phyloP scores from a whole-genome alignment of 306 rosid species.

The Cajanus cajan region DNA sequence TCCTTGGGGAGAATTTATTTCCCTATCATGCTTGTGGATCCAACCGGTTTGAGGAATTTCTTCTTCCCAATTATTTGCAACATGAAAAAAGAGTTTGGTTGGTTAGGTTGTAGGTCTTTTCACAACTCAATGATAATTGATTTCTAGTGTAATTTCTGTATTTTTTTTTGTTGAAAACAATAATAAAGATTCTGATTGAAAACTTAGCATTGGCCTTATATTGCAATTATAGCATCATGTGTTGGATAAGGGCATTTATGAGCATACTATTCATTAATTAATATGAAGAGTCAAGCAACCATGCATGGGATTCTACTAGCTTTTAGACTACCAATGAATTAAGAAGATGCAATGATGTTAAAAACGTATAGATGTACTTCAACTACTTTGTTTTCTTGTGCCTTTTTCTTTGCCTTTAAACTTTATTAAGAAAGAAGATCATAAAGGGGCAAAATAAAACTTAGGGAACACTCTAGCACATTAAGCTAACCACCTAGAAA shows the following conservation, averaged over 20 bases:
- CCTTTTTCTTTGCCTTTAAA: constrained; percentile 19
- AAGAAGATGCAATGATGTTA: not conserved
- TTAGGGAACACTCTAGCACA: constrained; percentile 1
- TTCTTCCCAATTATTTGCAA: constrained; percentile 8
- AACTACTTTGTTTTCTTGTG: not conserved
- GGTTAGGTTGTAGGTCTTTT: constrained; percentile 13
- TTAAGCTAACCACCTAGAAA: not conserved
- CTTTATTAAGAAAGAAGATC: constrained; percentile 6
- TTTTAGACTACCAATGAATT: not conserved
- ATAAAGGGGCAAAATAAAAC: not conserved
- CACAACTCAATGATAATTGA: not conserved
- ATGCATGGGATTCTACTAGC: constrained; percentile 1
- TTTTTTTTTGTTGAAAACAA: not conserved
- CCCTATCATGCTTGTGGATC: not conserved
- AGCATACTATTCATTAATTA: not conserved
- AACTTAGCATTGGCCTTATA: not conserved
- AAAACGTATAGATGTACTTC: not conserved
- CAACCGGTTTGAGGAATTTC: not conserved
- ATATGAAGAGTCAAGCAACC: not conserved
- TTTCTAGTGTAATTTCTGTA: not conserved
- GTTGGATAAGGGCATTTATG: not conserved
- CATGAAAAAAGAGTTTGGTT: not conserved
- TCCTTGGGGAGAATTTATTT: not conserved
- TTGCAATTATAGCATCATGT: constrained; percentile 9
- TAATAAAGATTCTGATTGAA: not conserved